Conservation (phyloP, 164 flowering plant genomes). For the Umbellularia californica region DNA sequence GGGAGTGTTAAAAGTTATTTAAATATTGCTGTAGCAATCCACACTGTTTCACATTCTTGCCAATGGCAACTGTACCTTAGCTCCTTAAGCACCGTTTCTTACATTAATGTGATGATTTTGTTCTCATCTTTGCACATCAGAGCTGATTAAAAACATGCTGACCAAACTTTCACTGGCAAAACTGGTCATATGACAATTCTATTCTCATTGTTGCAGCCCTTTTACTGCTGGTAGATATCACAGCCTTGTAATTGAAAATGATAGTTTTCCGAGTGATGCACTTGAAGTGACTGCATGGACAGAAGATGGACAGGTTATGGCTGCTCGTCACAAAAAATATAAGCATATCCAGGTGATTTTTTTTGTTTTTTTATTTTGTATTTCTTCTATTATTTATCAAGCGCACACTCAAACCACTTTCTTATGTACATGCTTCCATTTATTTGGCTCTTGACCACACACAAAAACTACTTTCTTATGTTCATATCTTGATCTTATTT, state of each 20-base stretch:
- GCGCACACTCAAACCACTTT: too few species aligned
- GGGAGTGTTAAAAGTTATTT: too few species aligned
- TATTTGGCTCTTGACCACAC: background rate
- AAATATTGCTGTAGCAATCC: too few species aligned
- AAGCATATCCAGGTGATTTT: conserved; percentile 60
- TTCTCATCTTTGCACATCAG: too few species aligned
- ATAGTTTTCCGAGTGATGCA: conserved; percentile 67
- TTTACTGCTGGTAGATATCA: conserved; percentile 92
- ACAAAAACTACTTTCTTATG: background rate
- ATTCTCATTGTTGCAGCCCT: conserved; percentile 45
- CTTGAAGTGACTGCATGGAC: conserved; percentile 97
- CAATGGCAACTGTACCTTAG: too few species aligned
- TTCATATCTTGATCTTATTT: background rate
- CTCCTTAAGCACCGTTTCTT: too few species aligned
- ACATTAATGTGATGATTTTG: too few species aligned
- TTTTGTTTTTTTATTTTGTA: background rate
- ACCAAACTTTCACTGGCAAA: too few species aligned
- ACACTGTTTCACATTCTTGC: too few species aligned
- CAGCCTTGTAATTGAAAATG: conserved; percentile 89
- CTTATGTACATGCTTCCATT: background rate
- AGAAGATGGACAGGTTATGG: conserved; percentile 90
- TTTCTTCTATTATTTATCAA: background rate
- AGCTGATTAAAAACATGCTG: too few species aligned
- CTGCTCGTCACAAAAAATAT: conserved; percentile 77
- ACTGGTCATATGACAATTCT: background rate